Conservation (phyloP, 768 basidiomycete genomes). For the Obba rivulosa region DNA sequence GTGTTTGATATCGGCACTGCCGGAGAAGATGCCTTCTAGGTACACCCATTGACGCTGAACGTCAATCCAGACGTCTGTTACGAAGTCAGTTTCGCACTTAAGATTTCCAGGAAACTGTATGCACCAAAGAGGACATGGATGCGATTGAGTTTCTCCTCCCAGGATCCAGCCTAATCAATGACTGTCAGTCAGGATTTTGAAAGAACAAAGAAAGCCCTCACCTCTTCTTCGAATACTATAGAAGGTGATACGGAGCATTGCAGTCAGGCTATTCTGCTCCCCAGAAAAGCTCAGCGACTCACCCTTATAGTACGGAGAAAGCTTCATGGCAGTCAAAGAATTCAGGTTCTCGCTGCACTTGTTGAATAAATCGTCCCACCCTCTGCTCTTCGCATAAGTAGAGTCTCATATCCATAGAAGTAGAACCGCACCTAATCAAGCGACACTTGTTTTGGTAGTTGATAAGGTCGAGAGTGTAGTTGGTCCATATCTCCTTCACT, state of each 20-base stretch:
- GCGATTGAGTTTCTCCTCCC: slow-evolving; percentile 96
- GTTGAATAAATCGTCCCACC: slow-evolving; percentile 95
- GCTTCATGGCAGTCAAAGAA: slow-evolving; percentile 93
- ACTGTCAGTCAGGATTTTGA: not conserved
- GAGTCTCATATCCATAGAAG: not conserved
- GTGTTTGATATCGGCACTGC: slow-evolving; percentile 99
- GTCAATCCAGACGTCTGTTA: slow-evolving; percentile 94
- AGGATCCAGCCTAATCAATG: slow-evolving; percentile 62
- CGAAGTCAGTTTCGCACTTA: slow-evolving; percentile 3
- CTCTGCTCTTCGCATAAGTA: slow-evolving; percentile 38
- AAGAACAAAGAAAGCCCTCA: slow-evolving; percentile 22
- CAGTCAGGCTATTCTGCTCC: not conserved
- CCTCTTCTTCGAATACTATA: slow-evolving; percentile 86
- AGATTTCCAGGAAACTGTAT: slow-evolving; percentile 11
- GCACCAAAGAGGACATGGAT: slow-evolving; percentile 94
- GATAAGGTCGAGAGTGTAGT: slow-evolving; percentile 90
- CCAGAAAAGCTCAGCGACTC: slow-evolving; percentile 5
- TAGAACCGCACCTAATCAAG: slow-evolving; percentile 63
- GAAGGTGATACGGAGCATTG: slow-evolving; percentile 8
- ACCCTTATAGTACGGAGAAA: slow-evolving; percentile 99
- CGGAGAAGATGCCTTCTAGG: slow-evolving; percentile 98
- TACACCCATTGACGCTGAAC: slow-evolving; percentile 99
- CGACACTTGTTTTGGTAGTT: slow-evolving; percentile 99
- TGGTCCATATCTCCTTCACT: slow-evolving; percentile 96
- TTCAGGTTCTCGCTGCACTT: slow-evolving; percentile 98